These are phyloP conservation scores for Phalaenopsis equestris DNA, from an alignment of 106 monocot species.

Conservation along the genomic window DNA sequence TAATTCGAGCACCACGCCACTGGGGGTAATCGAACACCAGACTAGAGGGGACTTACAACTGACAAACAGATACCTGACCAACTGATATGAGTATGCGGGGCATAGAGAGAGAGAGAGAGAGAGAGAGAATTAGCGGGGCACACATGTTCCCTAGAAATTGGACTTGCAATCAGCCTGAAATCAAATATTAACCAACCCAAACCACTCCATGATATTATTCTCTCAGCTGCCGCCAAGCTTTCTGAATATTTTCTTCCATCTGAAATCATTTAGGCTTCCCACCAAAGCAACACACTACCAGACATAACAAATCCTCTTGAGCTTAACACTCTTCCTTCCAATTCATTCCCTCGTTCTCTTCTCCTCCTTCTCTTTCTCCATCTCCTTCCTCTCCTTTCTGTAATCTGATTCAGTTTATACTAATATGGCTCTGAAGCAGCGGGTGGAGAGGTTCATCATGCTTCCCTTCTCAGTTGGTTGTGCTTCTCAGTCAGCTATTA, in stretches of 20 bases:
- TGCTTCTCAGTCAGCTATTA: conserved; percentile 62
- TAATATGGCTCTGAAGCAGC: conserved; percentile 7
- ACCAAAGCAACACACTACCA: conserved; percentile 33
- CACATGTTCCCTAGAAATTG: conserved; percentile 25
- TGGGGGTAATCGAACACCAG: too few relatives aligned
- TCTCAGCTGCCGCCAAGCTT: conserved; percentile 19
- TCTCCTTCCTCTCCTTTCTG: neutral
- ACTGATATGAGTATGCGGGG: too few relatives aligned
- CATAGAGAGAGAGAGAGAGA: neutral
- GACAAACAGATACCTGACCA: too few relatives aligned
- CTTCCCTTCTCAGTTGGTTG: conserved; percentile 76
- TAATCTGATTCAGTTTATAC: conserved; percentile 1
- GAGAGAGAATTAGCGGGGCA: conserved; percentile 10
- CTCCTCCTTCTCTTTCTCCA: neutral
- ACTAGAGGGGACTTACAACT: too few relatives aligned
- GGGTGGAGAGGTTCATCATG: conserved; percentile 37
- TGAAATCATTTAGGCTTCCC: conserved; percentile 24
- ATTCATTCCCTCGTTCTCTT: neutral
- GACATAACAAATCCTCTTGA: conserved; percentile 29
- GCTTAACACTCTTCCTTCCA: conserved; percentile 4
- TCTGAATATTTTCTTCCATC: conserved; percentile 6
- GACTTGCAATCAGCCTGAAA: conserved; percentile 25
- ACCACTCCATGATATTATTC: conserved; percentile 14
- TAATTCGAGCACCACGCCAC: too few relatives aligned
- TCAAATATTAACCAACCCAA: conserved; percentile 23